Evolutionary conservation across 2,329 filamentous ascomycete species (phyloP), one percentile per base, ranked within the genome.

Genomic region (Fusarium multiceps): DNA sequence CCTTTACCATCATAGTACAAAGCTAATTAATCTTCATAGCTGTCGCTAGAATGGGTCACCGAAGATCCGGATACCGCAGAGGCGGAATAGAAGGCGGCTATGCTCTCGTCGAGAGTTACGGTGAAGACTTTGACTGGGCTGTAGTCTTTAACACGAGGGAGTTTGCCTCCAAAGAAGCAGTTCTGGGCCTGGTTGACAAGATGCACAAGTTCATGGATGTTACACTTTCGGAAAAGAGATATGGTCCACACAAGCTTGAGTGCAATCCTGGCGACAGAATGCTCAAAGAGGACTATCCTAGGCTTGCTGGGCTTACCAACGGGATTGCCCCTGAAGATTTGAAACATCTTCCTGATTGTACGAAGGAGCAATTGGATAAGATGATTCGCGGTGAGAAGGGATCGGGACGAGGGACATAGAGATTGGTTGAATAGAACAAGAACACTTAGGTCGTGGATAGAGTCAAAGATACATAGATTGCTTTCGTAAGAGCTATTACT

Each of bases 111-210:
- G 48, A 61, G 30, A 68, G 51, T 18, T 34, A 49, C 7, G 32
- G 49, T 2, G 13, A 54, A 1, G 13, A 54, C 2, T 25, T 68
- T 4, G 68, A 73, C 48, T 70, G 54, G 58, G 61, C 62, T 10
- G 28, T 73, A 21, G 56, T 51, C 9, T 28, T 73, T 4, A 70
- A 68, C n/a, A 73, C 66, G 4, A 51, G 68, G 18, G 62, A 72
- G 12, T 68, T 60, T 12, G 18, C 48, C 16, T 51, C 49, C 14
- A 51, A 49, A 1, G 55, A 59, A 13, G 20, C 51, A 59, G 12
- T 73, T 72, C 21, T 56, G 4, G 34, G 59, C 7, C 49, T 73
- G 11, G 47, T 37, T 9, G 13, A 65, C 7, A 13, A 23, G 21
- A 32, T 54, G 4, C 41, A 28, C 2, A 4, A 9, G 18, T 16